Conservation (phyloP, 1,139 yeast species). For the Meyerozyma athensensis region DNA sequence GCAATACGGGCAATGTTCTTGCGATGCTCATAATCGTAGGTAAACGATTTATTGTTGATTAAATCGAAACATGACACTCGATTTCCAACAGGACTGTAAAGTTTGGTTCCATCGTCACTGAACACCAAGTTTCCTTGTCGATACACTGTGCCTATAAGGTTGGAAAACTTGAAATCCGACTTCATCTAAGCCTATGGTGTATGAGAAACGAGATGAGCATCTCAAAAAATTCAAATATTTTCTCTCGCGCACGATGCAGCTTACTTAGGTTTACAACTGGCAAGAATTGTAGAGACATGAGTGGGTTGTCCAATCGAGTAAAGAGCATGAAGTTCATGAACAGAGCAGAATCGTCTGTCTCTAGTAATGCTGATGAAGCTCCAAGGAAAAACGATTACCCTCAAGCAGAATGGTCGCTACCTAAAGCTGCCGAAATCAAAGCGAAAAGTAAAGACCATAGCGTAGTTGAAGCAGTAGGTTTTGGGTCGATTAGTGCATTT, state of each 20-base stretch:
- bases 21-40: constrained; percentile 90
- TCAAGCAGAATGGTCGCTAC: constrained; percentile 3
- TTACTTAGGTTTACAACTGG: neutral
- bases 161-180: constrained; percentile 61
- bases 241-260: neutral
- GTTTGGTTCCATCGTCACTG: constrained; percentile 78
- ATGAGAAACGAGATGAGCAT: constrained; percentile 2
- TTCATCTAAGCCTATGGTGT: constrained; percentile 27
- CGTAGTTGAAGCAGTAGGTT: neutral
- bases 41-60: constrained; percentile 77
- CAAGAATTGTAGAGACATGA: too few relatives aligned
- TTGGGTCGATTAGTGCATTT: neutral
- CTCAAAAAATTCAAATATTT: neutral
- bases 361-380: neutral
- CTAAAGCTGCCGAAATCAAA: neutral
- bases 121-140: constrained; percentile 86
- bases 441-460: neutral
- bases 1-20: constrained; percentile 79
- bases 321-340: constrained; percentile 69
- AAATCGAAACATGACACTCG: constrained; percentile 86
- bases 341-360: constrained; percentile 18
- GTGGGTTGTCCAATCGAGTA: constrained; percentile 57
- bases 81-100: constrained; percentile 92
- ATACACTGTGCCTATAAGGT: constrained; percentile 90
- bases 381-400: neutral